Evolutionary conservation across 345 rosid species (phyloP), one percentile per base, ranked within the genome.

Genomic region (Eutrema heterophyllum): DNA sequence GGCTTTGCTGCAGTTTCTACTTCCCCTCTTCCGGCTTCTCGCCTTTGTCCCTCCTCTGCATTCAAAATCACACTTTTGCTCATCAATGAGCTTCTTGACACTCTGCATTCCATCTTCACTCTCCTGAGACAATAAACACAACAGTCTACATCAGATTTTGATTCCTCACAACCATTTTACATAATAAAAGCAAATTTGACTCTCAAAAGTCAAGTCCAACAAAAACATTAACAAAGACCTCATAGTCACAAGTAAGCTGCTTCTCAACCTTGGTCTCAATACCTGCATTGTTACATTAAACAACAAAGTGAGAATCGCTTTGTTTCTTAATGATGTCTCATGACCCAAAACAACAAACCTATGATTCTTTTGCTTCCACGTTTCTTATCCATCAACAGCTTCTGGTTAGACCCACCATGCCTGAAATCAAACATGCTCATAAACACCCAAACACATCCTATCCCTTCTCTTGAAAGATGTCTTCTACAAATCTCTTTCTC

Each of bases 401-500:
- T 90, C 48, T 82, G 90, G 38, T 84, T 83, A 38, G 89, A 73
- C 64, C 89, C 88, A 67, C 87, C 87, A 67, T 83, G 83, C 58
- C 91, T 92, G 77, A 91, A 89, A 71, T 94, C 93, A 55, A 94
- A 84, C 78, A 89, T 87, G 55, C 81, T 91, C 59, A 91, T 85
- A 64, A 91, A 81, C 48, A 92, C 86, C 97, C 96, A 81, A 86
- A 86, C 88, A 78, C 97, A 95, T 43, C 97, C 99, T 5, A 81
- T 70, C 62, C 87, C 90, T 68, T 84, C 76, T 72, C 81, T 87
- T 55, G 74, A 78, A 44, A 79, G 68, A 6, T 67, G 86, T 63
- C 81, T 85, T 46, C 77, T 84, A 40, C 67, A 70, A 48, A 68
- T 61, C 66, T 78, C 74, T 68, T 61, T 72, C 70, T 68, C 81